These are phyloP conservation scores for Schrenkiella parvula DNA, from an alignment of 345 rosid species.

Conservation along the genomic window DNA sequence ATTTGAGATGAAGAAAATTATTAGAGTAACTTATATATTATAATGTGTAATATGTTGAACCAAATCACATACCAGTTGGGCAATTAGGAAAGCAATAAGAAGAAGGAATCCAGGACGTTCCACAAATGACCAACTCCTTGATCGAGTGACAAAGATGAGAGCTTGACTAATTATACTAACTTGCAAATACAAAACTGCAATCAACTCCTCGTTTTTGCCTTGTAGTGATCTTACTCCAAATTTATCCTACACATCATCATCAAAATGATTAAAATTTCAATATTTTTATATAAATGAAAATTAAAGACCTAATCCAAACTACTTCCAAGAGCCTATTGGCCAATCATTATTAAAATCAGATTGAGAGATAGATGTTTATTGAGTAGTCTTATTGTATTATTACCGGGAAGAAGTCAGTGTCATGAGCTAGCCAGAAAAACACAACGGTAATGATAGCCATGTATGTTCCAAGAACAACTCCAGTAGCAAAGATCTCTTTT, in stretches of 20 bases:
- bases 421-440: constrained; percentile 61
- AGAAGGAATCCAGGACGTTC: constrained; percentile 87
- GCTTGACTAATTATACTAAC: constrained; percentile 93
- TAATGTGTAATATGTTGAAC: neutral
- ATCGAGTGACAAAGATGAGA: constrained; percentile 87
- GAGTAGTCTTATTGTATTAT: neutral
- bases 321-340: neutral
- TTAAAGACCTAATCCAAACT: neutral
- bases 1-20: neutral
- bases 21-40: neutral
- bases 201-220: constrained; percentile 44
- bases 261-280: neutral
- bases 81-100: constrained; percentile 57
- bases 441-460: constrained; percentile 66
- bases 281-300: neutral
- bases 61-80: constrained; percentile 55
- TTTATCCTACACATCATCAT: constrained; percentile 41
- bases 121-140: constrained; percentile 74
- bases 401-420: constrained; percentile 69
- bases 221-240: constrained; percentile 66
- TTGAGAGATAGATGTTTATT: neutral
- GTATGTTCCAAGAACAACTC: constrained; percentile 70
- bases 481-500: constrained; percentile 83
- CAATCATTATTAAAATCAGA: neutral
- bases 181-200: constrained; percentile 83